phyloP scores from a whole-genome alignment of 1,139 yeast genomes.

The Yamadazyma membranifaciens region DNA sequence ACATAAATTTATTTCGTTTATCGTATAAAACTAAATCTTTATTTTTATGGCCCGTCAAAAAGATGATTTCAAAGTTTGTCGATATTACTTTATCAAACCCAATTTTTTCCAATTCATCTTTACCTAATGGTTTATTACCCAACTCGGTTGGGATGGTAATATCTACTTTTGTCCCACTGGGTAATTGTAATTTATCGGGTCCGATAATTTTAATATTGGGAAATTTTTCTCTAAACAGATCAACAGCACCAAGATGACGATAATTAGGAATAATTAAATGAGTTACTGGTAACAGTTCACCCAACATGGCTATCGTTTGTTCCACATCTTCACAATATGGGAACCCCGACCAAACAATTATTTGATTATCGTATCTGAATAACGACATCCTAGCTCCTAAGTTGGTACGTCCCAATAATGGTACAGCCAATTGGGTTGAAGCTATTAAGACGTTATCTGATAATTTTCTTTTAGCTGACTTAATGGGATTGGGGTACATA shows the following conservation, averaged over 20 bases:
- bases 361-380: slow-evolving; percentile 30
- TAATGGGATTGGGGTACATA: slow-evolving; percentile 32
- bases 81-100: slow-evolving; percentile 28
- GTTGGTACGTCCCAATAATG: slow-evolving; percentile 32
- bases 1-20: slow-evolving; percentile 40
- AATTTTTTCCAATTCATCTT: slow-evolving; percentile 21
- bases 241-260: slow-evolving; percentile 53
- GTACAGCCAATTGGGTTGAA: slow-evolving; percentile 41
- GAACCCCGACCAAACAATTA: slow-evolving; percentile 58
- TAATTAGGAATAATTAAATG: slow-evolving; percentile 51
- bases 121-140: slow-evolving; percentile 27
- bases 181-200: slow-evolving; percentile 34
- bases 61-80: slow-evolving; percentile 51
- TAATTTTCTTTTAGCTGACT: slow-evolving; percentile 39
- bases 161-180: slow-evolving; percentile 25
- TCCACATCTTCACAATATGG: slow-evolving; percentile 51
- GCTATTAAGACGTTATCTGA: slow-evolving; percentile 47
- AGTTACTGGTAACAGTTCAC: slow-evolving; percentile 28
- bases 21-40: slow-evolving; percentile 55
- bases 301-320: slow-evolving; percentile 29
- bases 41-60: slow-evolving; percentile 49
- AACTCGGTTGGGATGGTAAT: slow-evolving; percentile 24
- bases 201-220: slow-evolving; percentile 52
- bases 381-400: slow-evolving; percentile 65
- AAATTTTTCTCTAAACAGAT: slow-evolving; percentile 44